Base-by-base conservation (phyloP, 2,329 filamentous ascomycete species). In the Dichotomopilus funicola region DNA sequence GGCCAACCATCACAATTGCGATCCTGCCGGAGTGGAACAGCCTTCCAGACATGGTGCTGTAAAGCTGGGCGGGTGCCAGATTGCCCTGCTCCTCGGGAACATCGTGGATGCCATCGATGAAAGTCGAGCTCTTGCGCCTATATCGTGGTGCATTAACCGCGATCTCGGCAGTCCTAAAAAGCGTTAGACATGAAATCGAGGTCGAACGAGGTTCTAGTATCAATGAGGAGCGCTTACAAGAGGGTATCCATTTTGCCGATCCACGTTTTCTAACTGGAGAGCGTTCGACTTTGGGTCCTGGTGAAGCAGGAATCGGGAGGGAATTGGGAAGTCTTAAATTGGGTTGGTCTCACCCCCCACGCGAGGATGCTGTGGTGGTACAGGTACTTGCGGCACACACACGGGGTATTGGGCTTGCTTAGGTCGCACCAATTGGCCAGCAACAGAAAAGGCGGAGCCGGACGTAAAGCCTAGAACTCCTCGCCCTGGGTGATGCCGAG, bases 11-110 rank as follows among this genome's bases (percentile, higher is more conserved):
- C 62, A 94, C 92, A 65, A 99, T 97, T 48, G 92, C 92, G 69
- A 99, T 99, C 56, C 92, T 85, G 48, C 94, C 94, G 27, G 94
- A 96, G 72, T 99, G 94, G 70, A 99, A 99, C 35, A 99, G 83
- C 43, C 94, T 85, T 49, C 94, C 94, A 48, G 92, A 97, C 80
- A 97, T 95, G 52, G 94, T 99, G 71, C 91, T 96, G 76, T 99
- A 99, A 46, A 99, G 80, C 75, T 99, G 94, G 63, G 94, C 94
- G 35, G 94, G 94, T 5, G 94, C 94, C 81, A 95, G 83, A 64
- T 92, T 77, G 38, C 58, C 54, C 60, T 76, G 73, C 65, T 90
- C 90, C 68, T 91, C 87, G 7, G 89, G 84, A 53, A 95, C 79
- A 76, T 97, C 92, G 73, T 97, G 92, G 66, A 97, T 96, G 62